Base-by-base conservation (phyloP, 2,329 filamentous ascomycete genomes). In the Elsinoe necatrix region DNA sequence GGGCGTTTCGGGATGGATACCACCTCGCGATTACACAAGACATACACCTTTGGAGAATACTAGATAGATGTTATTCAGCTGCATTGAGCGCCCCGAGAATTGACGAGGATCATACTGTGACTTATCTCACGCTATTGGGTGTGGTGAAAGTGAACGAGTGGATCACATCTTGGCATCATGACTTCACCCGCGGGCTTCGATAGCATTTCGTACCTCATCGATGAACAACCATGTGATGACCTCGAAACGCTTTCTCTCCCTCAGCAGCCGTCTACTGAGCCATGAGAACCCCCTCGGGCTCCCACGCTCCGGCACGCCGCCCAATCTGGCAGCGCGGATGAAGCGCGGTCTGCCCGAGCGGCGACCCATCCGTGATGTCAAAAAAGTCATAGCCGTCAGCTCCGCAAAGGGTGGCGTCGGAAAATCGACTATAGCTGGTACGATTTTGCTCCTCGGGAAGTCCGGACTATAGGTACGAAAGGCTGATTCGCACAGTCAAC, bases 341-440 rank as follows among this genome's bases (percentile, higher is more conserved):
- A 87, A 89, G 72, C 83, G 88, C 55, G 88, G 89, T 21, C 79
- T 95, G 9, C 92, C 93, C 0, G 81, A 89, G 64, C 85, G 86
- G 65, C 82, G 89, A 62, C 84, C 82, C 63, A 95, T 98, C 63
- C 80, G 81, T 23, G 84, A 91, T 68, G 92, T 98, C 21, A 81
- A 83, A 62, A 95, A 95, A 69, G 84, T 96, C n/a, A 82, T 98
- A 58, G 90, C 91, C n/a, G 89, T 98, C 12, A 95, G 90, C 3
- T 97, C 91, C 1, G 93, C 93, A 12, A 98, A 98, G 68, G 93
- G 93, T 1, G 93, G 93, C n/a, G 93, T 98, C 0, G 93, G 93
- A 1, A 98, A 98, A 69, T 95, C 89, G 63, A 98, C 93, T 6
- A 84, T 97, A 43, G 85, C 92, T 58, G 86, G 88, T 88, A 66